Conservation (phyloP, 2,329 filamentous ascomycete species). For the Neopestalotiopsis sp. region DNA sequence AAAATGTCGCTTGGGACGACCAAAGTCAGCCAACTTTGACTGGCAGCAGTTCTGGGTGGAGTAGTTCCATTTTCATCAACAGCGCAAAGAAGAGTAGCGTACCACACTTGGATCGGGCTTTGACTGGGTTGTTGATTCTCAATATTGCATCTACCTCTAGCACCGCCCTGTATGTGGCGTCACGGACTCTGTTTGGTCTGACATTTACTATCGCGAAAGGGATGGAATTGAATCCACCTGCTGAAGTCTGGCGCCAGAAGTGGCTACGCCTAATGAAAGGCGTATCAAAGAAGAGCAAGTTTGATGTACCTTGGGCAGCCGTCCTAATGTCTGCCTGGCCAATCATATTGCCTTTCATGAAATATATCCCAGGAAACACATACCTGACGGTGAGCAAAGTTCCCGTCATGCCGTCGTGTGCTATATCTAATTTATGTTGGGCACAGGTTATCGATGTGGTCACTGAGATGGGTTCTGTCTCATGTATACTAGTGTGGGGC, state of each 20-base stretch:
- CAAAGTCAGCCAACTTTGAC: neutral
- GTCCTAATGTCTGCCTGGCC: neutral
- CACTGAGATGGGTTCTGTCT: conserved; percentile 6
- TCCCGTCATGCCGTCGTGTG: neutral
- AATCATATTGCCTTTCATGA: neutral
- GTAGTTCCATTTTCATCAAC: neutral
- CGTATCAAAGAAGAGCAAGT: neutral
- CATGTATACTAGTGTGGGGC: conserved; percentile 1
- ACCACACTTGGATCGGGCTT: neutral
- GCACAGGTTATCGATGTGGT: neutral
- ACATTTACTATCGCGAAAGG: neutral
- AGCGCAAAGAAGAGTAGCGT: neutral
- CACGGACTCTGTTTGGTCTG: neutral
- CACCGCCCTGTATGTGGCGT: neutral
- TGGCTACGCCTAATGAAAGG: too few relatives aligned
- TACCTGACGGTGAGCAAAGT: neutral
- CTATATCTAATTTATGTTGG: neutral
- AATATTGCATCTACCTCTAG: neutral
- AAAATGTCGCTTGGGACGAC: neutral
- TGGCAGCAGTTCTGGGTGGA: too few relatives aligned
- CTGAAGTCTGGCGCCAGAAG: too few relatives aligned
- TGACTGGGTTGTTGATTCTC: neutral
- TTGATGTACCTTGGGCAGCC: neutral
- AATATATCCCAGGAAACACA: neutral
- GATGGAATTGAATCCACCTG: neutral